Evolutionary conservation across 768 basidiomycete species (phyloP).

Genomic region (Rhodotorula paludigena): DNA sequence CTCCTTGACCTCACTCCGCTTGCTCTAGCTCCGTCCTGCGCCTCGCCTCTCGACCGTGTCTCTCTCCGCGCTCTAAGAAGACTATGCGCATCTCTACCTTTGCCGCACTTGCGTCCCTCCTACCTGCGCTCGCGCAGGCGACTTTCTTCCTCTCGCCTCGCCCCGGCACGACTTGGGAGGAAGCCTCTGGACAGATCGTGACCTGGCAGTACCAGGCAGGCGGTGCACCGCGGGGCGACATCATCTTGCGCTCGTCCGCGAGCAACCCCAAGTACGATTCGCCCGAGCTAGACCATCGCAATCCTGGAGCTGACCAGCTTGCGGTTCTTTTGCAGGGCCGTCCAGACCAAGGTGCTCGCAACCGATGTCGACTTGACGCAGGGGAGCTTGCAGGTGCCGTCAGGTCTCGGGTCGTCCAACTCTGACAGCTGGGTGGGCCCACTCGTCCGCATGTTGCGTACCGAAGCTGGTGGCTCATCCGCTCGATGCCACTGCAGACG

Average conservation of each 20-base stretch:
- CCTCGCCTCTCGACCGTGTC: not conserved
- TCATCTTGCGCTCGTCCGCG: conserved; percentile 1
- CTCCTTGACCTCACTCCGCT: not conserved
- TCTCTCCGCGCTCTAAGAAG: not conserved
- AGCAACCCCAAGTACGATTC: not conserved
- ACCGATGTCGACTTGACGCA: conserved; percentile 16
- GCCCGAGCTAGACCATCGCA: accelerated
- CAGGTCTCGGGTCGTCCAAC: not conserved
- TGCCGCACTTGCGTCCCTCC: conserved; percentile 1
- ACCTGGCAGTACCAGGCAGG: conserved; percentile 28
- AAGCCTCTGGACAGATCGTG: conserved; percentile 11
- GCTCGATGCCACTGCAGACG: not conserved
- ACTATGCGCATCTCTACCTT: not conserved
- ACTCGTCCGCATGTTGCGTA: too few species aligned
- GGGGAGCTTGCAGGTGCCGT: conserved; percentile 9
- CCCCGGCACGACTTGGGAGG: not conserved
- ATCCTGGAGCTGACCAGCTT: too few species aligned
- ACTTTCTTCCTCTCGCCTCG: conserved; percentile 31
- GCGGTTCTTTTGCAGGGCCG: not conserved
- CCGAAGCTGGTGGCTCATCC: not conserved
- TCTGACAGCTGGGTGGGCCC: conserved; percentile 14
- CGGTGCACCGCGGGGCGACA: conserved; percentile 19
- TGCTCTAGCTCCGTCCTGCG: not conserved
- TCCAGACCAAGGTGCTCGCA: conserved; percentile 11
- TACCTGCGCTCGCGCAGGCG: conserved; percentile 6